Evolutionary conservation across 2,329 filamentous ascomycete genomes (phyloP).

Genomic region (Epichloe aotearoae): DNA sequence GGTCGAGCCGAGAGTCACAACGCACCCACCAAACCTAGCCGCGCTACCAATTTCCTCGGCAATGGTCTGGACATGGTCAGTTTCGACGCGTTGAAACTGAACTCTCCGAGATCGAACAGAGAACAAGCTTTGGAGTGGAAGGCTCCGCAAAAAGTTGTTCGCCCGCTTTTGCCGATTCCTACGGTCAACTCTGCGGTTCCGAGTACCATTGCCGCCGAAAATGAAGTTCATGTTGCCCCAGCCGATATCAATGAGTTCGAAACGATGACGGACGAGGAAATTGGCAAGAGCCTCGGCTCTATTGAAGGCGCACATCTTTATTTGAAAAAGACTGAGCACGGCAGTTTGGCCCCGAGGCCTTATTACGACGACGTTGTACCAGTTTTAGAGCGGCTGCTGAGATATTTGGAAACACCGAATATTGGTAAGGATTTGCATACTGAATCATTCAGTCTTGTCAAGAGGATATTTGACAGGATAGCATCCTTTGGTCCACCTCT

Average conservation of each 20-base stretch:
- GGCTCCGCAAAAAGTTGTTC: neutral
- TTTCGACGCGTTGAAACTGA: slow-evolving; percentile 1
- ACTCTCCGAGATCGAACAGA: neutral
- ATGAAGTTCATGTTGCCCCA: neutral
- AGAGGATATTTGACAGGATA: slow-evolving; percentile 9
- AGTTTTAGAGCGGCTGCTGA: slow-evolving; percentile 5
- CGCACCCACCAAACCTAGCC: neutral
- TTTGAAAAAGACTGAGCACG: neutral
- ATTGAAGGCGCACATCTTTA: slow-evolving; percentile 2
- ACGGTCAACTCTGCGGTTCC: neutral
- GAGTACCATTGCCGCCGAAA: neutral
- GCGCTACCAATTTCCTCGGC: neutral
- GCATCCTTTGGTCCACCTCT: slow-evolving; percentile 7
- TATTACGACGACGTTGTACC: slow-evolving; percentile 5
- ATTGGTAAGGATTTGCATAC: neutral
- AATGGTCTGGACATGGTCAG: slow-evolving; percentile 2
- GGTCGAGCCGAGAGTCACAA: neutral
- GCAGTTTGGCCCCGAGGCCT: neutral
- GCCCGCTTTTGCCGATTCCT: neutral
- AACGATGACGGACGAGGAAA: neutral
- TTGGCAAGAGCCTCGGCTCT: neutral
- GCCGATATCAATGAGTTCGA: neutral
- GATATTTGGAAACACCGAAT: slow-evolving; percentile 2
- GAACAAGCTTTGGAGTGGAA: neutral
- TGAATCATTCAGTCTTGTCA: slow-evolving; percentile 7